Base-by-base conservation (phyloP, 192 early-diverging fungal species). In the Mortierella claussenii region DNA sequence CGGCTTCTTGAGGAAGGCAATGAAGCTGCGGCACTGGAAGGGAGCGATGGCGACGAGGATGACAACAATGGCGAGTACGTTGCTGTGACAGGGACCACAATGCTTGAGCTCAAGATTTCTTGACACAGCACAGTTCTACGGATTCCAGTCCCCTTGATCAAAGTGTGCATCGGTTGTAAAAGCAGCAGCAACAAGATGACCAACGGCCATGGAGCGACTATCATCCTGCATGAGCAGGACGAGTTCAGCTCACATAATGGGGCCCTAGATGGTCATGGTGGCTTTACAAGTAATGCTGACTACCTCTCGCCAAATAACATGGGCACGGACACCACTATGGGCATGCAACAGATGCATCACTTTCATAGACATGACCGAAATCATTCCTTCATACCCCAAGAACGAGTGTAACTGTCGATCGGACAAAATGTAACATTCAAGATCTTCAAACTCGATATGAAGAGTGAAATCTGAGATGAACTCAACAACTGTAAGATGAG, bases 401-500 rank as follows among this genome's bases (percentile, higher is more conserved):
- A 31, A 57, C 7, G 73, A 67, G 18, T 76, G 67, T 27, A 76
- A 76, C 40, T 65, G 73, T 5, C 73, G 45, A 7, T 60, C 63
- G 1, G 59, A 76, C 47, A 67, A 47, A 32, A 68, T 42, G 79
- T 69, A 12, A 80, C 79, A 5, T 80, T 74, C 42, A 80, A 55
- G 60, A 57, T 65, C 1, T 26, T 80, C 32, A 80, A 64, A 2
- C 55, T 65, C 10, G 69, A 68, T 11, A 31, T 74, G 49, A 80
- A 74, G 58, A 49, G 28, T 21, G 64, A 65, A 28, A 80, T 80
- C 18, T 55, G 69, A 42, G 79, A 80, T 3, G 79, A 80, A 27
- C 53, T 80, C 28, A 80, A 80, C 30, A 48, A 34, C n/a, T 80
- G 68, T 60, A 80, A 80, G 65, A 68, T 80, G 69, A 61, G 61